Percentiles rank a stretch among this genome's conserved stretches.
Evolutionary conservation across 148 eudicot species (phyloP).

Genomic region (Polygonum maritimum): DNA sequence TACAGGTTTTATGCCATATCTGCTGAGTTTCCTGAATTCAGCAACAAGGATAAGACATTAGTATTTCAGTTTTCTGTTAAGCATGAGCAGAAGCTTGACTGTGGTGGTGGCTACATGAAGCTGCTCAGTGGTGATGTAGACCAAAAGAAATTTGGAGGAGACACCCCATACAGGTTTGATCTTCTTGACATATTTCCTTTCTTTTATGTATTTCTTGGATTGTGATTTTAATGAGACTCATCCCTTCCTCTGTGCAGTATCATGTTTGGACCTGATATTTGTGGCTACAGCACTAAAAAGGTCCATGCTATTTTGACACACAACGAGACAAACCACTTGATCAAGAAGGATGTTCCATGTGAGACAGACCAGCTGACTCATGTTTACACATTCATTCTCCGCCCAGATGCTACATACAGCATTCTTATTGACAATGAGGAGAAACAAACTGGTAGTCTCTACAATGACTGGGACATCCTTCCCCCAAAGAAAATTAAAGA

Average conservation of each 20-base stretch:
- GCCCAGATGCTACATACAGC: constrained; percentile 92
- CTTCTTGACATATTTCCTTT: background rate
- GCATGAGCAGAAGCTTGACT: constrained; percentile 98
- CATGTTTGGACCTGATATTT: constrained; percentile 98
- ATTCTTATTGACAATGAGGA: constrained; percentile 81
- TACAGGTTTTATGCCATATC: constrained; percentile 92
- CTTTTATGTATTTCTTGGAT: background rate
- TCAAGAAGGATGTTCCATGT: constrained; percentile 94
- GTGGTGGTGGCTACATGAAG: constrained; percentile 99
- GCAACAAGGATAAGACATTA: constrained; percentile 90
- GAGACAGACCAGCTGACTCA: constrained; percentile 92
- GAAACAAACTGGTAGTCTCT: constrained; percentile 82
- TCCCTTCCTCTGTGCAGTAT: constrained; percentile 38
- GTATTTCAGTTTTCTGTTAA: constrained; percentile 96
- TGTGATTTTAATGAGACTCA: background rate
- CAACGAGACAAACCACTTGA: constrained; percentile 68
- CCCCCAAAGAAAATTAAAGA: constrained; percentile 87
- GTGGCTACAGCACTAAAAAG: constrained; percentile 90
- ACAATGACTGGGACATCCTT: constrained; percentile 75
- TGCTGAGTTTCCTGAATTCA: constrained; percentile 90
- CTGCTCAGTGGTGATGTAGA: constrained; percentile 75
- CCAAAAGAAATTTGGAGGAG: constrained; percentile 93
- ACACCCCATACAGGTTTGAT: constrained; percentile 83
- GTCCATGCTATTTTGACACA: constrained; percentile 82
- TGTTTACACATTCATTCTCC: constrained; percentile 83